Percentiles rank a stretch among this genome's conserved stretches.
phyloP scores from a whole-genome alignment of 2,329 filamentous ascomycete species.

The Cucurbitaria berberidis region DNA sequence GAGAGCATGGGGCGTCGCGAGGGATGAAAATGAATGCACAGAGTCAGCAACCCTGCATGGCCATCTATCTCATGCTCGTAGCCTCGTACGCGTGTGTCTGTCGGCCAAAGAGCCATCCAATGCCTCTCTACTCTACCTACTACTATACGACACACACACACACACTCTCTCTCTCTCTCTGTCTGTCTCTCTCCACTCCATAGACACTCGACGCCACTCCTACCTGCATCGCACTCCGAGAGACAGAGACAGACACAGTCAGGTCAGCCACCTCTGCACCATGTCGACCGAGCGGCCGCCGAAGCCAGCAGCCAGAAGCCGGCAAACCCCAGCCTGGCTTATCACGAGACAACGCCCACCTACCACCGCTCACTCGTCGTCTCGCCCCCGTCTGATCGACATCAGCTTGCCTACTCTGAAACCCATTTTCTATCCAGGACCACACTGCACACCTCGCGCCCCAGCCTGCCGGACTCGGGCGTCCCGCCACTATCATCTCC shows the following conservation, averaged over 20 bases:
- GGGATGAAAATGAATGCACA: background rate
- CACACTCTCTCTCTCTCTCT: too few relatives aligned
- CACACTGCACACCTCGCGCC: background rate
- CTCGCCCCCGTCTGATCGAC: conserved; percentile 39
- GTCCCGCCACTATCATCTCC: background rate
- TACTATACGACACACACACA: too few relatives aligned
- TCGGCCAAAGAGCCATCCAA: too few relatives aligned
- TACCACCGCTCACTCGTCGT: conserved; percentile 11
- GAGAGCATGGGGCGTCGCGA: background rate
- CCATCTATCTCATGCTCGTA: conserved; percentile 3
- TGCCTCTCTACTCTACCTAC: too few relatives aligned
- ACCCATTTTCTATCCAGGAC: conserved; percentile 13
- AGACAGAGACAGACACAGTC: background rate
- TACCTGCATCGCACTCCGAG: background rate
- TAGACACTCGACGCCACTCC: too few relatives aligned
- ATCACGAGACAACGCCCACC: conserved; percentile 28
- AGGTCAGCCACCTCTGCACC: background rate
- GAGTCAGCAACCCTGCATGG: conserved; percentile 5
- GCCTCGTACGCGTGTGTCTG: background rate
- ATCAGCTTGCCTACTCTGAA: conserved; percentile 25
- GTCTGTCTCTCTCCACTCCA: too few relatives aligned
- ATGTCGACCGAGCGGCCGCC: conserved; percentile 5
- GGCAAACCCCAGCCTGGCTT: too few relatives aligned
- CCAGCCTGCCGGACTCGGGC: background rate
- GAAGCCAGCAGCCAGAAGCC: too few relatives aligned